Percentiles rank a stretch among this genome's conserved stretches.
Conservation (phyloP, 2,329 filamentous ascomycete genomes). For the Neurospora sp. region DNA sequence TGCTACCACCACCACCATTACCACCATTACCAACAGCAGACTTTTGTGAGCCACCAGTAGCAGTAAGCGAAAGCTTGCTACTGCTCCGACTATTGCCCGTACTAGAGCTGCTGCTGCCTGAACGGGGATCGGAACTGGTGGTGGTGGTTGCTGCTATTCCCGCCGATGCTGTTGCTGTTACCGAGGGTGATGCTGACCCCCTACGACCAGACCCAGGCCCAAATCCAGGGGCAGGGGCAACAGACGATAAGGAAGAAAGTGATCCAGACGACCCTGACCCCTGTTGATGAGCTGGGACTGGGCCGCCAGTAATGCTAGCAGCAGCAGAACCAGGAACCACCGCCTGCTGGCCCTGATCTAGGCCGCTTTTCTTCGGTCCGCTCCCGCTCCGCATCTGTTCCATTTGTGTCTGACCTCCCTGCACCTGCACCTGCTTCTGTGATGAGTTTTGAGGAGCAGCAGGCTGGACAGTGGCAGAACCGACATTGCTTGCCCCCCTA, state of each 20-base stretch:
- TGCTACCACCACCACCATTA: background rate
- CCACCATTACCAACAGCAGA: background rate
- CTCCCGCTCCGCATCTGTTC: constrained; percentile 4
- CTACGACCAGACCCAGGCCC: background rate
- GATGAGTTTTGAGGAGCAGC: constrained; percentile 1
- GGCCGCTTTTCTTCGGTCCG: constrained; percentile 1
- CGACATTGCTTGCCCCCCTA: background rate
- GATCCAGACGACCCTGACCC: background rate
- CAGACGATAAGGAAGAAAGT: background rate
- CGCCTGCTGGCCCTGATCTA: background rate
- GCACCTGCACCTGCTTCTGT: background rate
- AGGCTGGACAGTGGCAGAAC: background rate
- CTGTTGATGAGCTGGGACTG: background rate
- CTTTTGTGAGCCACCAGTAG: too few species aligned
- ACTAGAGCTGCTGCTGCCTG: background rate
- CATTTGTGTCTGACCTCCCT: background rate
- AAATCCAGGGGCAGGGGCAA: background rate
- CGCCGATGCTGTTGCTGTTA: background rate
- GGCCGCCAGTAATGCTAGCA: background rate
- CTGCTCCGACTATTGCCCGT: background rate
- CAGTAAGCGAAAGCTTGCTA: background rate
- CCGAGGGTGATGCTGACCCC: background rate
- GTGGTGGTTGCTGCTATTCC: background rate
- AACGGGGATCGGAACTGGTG: background rate
- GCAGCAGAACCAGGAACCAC: background rate